Evolutionary conservation across 2,329 filamentous ascomycete species (phyloP).

Genomic region (Coniochaeta sp.): DNA sequence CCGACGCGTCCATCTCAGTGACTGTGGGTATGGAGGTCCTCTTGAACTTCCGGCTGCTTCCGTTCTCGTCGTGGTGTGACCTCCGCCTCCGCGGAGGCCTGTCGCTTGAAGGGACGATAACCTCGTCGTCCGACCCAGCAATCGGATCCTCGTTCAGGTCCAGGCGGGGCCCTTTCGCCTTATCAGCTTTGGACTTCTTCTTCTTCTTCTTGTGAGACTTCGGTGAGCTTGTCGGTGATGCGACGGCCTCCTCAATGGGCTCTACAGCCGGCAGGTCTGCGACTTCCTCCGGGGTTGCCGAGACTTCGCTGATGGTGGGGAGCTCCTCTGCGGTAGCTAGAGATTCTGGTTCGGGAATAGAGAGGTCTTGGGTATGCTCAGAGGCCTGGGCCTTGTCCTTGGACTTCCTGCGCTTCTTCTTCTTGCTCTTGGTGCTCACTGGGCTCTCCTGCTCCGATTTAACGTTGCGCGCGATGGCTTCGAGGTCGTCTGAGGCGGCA

Average conservation of each 20-base stretch:
- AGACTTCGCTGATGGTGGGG: not conserved
- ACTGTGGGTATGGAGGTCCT: not conserved
- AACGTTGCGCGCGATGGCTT: not conserved
- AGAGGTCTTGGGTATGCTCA: not conserved
- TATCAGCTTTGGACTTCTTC: not conserved
- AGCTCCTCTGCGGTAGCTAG: not conserved
- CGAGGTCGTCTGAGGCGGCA: not conserved
- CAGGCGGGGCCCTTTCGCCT: not conserved
- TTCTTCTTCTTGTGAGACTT: not conserved
- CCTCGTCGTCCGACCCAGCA: conserved; percentile 2
- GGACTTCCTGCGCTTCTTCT: conserved; percentile 1
- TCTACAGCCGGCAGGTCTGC: not conserved
- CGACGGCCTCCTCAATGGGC: not conserved
- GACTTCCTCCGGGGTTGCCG: not conserved
- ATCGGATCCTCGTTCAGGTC: conserved; percentile 2
- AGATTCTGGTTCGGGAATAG: not conserved
- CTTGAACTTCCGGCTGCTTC: not conserved
- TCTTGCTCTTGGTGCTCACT: not conserved
- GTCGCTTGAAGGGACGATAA: not conserved
- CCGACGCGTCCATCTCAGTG: not conserved
- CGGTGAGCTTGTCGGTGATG: not conserved
- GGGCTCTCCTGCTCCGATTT: not conserved
- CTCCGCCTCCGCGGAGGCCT: not conserved
- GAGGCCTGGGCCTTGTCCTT: not conserved
- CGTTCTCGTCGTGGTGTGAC: not conserved